Conservation (phyloP, 1,139 yeast genomes). For the Saccharomycopsis hybrid region DNA sequence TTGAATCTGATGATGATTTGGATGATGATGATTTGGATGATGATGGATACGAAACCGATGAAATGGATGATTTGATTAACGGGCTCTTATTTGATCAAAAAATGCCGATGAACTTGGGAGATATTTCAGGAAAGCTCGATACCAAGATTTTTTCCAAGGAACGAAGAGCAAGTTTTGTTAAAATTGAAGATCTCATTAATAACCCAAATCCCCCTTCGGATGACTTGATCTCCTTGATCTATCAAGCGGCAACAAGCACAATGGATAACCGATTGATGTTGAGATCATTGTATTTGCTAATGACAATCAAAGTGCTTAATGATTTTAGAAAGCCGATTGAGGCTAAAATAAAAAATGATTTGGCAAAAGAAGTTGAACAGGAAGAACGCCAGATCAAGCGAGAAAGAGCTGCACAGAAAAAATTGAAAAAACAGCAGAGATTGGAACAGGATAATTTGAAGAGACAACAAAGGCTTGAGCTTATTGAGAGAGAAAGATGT, state of each 20-base stretch:
- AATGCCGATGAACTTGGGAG: too few species aligned
- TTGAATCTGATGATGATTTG: too few species aligned
- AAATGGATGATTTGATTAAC: conserved; percentile 14
- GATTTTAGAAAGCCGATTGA: conserved; percentile 11
- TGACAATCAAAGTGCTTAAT: neutral
- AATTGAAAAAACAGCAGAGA: too few species aligned
- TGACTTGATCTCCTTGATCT: conserved; percentile 5
- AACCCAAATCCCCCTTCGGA: neutral
- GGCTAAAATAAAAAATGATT: conserved; percentile 5
- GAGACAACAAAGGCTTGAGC: neutral
- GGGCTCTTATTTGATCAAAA: neutral
- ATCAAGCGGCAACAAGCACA: conserved; percentile 3
- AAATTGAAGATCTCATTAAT: conserved; percentile 7
- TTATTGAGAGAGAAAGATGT: conserved; percentile 6
- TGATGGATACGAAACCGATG: conserved; percentile 20
- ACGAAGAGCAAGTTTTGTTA: neutral
- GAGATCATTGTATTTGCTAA: conserved; percentile 8
- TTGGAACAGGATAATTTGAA: neutral
- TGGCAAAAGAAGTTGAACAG: neutral
- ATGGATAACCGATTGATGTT: conserved; percentile 8
- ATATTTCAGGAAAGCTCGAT: too few species aligned
- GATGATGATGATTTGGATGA: conserved; percentile 21
- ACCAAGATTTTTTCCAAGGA: too few species aligned
- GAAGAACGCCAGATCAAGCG: conserved; percentile 1
- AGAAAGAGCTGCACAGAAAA: conserved; percentile 4